Conservation (phyloP, 352 stramenopile genomes). For the Globisporangium spinosum region DNA sequence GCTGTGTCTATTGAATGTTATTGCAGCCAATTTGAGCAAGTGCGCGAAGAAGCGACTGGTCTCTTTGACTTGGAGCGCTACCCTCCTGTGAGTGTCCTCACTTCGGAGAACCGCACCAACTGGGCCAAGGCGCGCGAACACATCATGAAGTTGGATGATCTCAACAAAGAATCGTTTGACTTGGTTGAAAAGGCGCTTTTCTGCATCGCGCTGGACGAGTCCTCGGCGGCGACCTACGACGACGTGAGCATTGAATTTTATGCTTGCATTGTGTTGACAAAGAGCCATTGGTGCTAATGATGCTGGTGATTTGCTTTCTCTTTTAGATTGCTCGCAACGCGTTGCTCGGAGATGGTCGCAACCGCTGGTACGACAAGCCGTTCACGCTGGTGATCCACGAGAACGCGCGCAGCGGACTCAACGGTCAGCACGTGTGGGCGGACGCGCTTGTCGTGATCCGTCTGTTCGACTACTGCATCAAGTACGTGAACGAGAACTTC, state of each 20-base stretch:
- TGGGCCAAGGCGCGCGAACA: constrained; percentile 91
- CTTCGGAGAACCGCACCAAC: constrained; percentile 92
- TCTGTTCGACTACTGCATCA: constrained; percentile 93
- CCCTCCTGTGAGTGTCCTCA: constrained; percentile 91
- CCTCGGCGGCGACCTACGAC: constrained; percentile 73
- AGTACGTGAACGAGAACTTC: constrained; percentile 89
- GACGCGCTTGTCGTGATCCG: constrained; percentile 95
- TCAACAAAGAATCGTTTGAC: constrained; percentile 90
- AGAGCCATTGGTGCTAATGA: not conserved
- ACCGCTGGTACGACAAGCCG: constrained; percentile 98
- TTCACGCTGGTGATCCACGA: constrained; percentile 95
- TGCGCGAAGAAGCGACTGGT: constrained; percentile 79
- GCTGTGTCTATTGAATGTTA: not conserved
- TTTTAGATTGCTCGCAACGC: constrained; percentile 72
- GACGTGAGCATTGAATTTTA: constrained; percentile 30
- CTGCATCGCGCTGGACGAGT: constrained; percentile 91
- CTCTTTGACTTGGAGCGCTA: constrained; percentile 86
- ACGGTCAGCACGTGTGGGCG: constrained; percentile 97
- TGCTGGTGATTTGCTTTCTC: not conserved
- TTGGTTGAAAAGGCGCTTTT: constrained; percentile 92
- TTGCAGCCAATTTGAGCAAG: constrained; percentile 75
- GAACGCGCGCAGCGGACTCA: constrained; percentile 93
- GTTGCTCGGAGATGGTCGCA: constrained; percentile 87
- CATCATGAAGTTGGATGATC: constrained; percentile 80
- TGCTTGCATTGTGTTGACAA: not conserved